Evolutionary conservation across 108 stramenopile species (phyloP), one percentile per base, ranked within the genome.

Genomic region (Parmales sp.): DNA sequence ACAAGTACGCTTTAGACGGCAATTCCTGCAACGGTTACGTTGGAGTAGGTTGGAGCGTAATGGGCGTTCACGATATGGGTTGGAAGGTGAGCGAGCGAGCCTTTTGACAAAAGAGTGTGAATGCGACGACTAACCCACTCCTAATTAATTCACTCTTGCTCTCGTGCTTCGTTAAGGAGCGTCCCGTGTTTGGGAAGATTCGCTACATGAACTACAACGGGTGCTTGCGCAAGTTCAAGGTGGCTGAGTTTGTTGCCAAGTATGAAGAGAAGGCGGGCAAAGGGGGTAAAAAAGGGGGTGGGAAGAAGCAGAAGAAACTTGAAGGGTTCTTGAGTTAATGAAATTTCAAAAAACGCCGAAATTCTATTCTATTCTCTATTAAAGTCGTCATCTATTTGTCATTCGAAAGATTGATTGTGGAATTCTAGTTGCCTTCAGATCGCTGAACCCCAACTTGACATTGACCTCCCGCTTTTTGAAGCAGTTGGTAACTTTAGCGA

Each of bases 21-120:
- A 76, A 89, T 16, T 96, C 96, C 71, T 97, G 97, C 18, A 99
- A 98, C 75, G 95, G 96, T 3, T 97, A 90, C 79, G 92, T 95
- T 0, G 97, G 97, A n/a, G 89, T 90, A 23, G 94, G 85, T 8
- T 99, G 97, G 98, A 82, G 83, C 38, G 90, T 98, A 16, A 90
- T 95, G 84, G 96, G 97, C 16, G 85, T 95, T 23, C 96, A 99
- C 74, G 96, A 99, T 72, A 86, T 88, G 83, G 93, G 89, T 5
- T 94, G 93, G 95, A 89, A 49, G 74, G 81, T 81, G 77, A 78
- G n/a, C n/a, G n/a, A n/a, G n/a, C n/a, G n/a, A n/a, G n/a, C n/a
- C n/a, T n/a, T n/a, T n/a, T n/a, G n/a, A n/a, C n/a, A n/a, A n/a
- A n/a, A n/a, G n/a, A n/a, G n/a, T n/a, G n/a, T n/a, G n/a, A n/a